Conservation (phyloP, 2,329 filamentous ascomycete species). For the Colletotrichum spinosum region DNA sequence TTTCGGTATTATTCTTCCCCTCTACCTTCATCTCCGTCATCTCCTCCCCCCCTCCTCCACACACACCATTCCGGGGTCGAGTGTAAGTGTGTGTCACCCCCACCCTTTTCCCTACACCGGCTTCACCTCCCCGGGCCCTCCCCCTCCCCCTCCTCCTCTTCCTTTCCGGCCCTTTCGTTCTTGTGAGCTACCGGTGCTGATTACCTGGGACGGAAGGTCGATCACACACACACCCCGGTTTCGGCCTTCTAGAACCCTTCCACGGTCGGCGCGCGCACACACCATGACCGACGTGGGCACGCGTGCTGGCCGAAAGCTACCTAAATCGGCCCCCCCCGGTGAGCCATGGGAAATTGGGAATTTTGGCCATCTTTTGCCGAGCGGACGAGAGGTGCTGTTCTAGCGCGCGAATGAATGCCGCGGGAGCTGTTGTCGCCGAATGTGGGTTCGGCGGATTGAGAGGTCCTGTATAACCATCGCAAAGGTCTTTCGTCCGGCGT, state of each 20-base stretch:
- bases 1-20: not conserved
- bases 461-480: not conserved
- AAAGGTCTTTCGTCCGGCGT: constrained; percentile 4
- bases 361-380: too few species aligned
- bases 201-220: constrained; percentile 20
- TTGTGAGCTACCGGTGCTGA: constrained; percentile 11
- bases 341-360: not conserved
- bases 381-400: not conserved
- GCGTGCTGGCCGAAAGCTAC: constrained; percentile 4
- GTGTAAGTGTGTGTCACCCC: not conserved
- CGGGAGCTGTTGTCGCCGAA: too few species aligned
- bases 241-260: constrained; percentile 33
- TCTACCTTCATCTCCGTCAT: not conserved
- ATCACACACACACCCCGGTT: not conserved
- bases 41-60: not conserved
- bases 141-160: constrained; percentile 18
- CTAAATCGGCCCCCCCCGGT: too few species aligned
- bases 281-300: not conserved
- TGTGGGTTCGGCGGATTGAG: too few species aligned
- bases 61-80: too few species aligned
- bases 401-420: not conserved
- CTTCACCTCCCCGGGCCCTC: constrained; percentile 25
- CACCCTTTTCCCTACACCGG: constrained; percentile 6
- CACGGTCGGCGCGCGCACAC: constrained; percentile 10
- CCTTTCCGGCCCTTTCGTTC: not conserved